Percentiles rank a stretch among this genome's conserved stretches.
These are phyloP conservation scores for Erythrophleum fordii DNA, from an alignment of 306 rosid genomes.

Conservation along the genomic window DNA sequence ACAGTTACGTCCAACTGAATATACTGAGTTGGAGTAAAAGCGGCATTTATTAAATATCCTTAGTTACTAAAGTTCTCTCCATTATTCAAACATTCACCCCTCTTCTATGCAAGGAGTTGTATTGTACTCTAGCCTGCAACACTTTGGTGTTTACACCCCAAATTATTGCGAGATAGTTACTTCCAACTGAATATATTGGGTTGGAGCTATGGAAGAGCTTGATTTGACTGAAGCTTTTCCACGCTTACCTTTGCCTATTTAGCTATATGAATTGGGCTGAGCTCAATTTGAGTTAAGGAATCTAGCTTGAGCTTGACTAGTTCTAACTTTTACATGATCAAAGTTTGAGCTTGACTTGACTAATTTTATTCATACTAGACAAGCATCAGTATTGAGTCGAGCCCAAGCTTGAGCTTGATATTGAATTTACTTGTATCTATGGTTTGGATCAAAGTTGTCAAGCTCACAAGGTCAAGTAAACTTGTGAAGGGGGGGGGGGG, in stretches of 20 bases:
- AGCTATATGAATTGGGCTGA: background rate
- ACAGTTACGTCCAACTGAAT: background rate
- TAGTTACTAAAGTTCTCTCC: constrained; percentile 5
- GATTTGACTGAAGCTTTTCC: background rate
- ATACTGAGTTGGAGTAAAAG: background rate
- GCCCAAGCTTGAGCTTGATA: background rate
- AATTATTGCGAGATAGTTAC: background rate
- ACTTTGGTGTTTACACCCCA: background rate
- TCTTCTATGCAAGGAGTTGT: background rate
- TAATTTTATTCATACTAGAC: background rate
- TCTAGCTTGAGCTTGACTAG: background rate
- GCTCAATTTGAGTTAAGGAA: background rate
- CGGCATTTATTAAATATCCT: background rate
- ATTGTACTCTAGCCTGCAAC: background rate
- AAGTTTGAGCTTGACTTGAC: background rate
- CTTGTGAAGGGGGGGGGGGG: no score
- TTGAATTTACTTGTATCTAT: background rate
- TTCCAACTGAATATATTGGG: background rate
- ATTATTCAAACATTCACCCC: background rate
- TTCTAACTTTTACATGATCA: background rate
- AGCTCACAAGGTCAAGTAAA: no score
- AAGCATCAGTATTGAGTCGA: background rate
- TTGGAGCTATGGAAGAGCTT: constrained; percentile 3
- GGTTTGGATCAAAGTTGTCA: no score
- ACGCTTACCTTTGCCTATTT: background rate